Evolutionary conservation across 371 early-diverging fungal species (phyloP), one percentile per base, ranked within the genome.

Genomic region (Choanephora cucurbitarum): DNA sequence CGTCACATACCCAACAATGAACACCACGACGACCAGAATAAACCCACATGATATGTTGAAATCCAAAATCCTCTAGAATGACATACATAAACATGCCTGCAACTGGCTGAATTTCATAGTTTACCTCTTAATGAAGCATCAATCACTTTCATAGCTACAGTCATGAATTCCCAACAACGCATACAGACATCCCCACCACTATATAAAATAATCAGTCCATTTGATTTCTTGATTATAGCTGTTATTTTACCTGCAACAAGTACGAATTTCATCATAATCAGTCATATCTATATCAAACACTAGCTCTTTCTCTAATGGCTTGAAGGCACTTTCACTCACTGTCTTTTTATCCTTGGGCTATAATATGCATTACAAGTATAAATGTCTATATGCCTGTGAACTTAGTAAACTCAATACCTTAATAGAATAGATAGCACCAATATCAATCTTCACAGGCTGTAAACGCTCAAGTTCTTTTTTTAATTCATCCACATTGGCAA

Each of bases 221-320:
- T 31, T 24, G n/a, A 17, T 31, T 33, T 51, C 33, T 42, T 2
- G 2, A 24, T n/a, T n/a, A n/a, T n/a, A n/a, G n/a, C n/a, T n/a
- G n/a, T n/a, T n/a, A n/a, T n/a, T 73, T 41, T 77, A 89, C 79
- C 75, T 82, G 83, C 99, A 99, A 66, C 99, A 99, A 0, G 91
- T 93, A 62, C 99, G 85, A 34, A 94, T 82, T 34, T 96, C 95
- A 70, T 97, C 96, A 70, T 99, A 99, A 75, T 99, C 99, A 0
- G 99, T 99, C 91, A 99, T 92, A 85, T 99, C 99, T 59, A 99
- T 95, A 91, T 99, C 99, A 81, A 99, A 96, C n/a, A 99, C 97
- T 10, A 99, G 79, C 69, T 99, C 99, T 62, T 94, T 90, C 50
- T 89, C 84, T 17, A 88, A 65, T 0, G 97, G 91, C 11, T 74